These are phyloP conservation scores for Medicago ruthenica DNA, from an alignment of 306 rosid species.

Conservation along the genomic window DNA sequence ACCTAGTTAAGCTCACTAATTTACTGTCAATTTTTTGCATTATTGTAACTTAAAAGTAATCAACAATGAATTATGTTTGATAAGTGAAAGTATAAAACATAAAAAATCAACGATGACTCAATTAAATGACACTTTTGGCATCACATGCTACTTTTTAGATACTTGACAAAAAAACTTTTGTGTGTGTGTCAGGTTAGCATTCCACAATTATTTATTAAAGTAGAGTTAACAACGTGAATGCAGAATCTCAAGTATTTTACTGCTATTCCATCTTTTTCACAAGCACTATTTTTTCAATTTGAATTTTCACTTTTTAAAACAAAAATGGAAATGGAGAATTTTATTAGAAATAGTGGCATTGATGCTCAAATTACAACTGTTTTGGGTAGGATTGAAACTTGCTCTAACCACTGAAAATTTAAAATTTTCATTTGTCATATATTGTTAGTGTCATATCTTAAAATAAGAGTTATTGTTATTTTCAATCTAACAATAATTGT, in stretches of 20 bases:
- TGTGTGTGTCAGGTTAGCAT: neutral
- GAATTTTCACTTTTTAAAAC: too few species aligned
- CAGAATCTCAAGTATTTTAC: neutral
- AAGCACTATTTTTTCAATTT: too few species aligned
- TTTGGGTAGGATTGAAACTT: too few species aligned
- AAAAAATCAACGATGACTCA: constrained; percentile 20
- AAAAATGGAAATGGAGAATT: too few species aligned
- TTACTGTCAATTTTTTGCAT: constrained; percentile 2
- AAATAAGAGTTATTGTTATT: too few species aligned
- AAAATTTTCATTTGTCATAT: neutral
- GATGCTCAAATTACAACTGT: too few species aligned
- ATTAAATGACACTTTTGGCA: constrained; percentile 34
- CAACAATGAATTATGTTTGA: neutral
- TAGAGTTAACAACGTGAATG: neutral
- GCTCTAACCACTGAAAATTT: too few species aligned
- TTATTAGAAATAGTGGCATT: too few species aligned
- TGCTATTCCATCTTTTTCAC: neutral
- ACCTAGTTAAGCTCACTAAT: neutral
- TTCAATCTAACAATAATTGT: too few species aligned
- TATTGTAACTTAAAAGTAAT: neutral
- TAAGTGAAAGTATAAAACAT: constrained; percentile 12
- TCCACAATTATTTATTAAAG: neutral
- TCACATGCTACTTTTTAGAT: neutral
- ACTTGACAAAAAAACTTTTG: constrained; percentile 21
- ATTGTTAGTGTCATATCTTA: too few species aligned